Conservation (phyloP, 2,329 filamentous ascomycete species). For the Elsinoe australis region DNA sequence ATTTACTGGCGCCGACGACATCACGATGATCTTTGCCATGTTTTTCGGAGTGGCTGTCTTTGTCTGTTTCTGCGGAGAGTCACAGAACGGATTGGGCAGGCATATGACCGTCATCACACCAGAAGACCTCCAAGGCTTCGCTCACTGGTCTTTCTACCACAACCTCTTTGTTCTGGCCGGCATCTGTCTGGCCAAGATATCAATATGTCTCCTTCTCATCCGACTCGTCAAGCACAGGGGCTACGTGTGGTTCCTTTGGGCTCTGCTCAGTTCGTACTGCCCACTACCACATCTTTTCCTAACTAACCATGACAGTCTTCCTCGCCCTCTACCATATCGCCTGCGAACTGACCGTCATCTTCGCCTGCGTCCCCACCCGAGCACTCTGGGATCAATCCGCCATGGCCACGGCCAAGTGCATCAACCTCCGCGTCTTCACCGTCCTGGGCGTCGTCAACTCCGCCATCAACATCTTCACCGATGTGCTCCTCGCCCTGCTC, state of each 20-base stretch:
- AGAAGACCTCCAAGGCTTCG: slow-evolving; percentile 31
- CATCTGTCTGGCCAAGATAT: slow-evolving; percentile 42
- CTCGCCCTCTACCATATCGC: slow-evolving; percentile 37
- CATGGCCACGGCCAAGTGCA: slow-evolving; percentile 36
- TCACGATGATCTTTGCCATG: slow-evolving; percentile 37
- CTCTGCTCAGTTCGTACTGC: slow-evolving; percentile 37
- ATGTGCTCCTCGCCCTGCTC: slow-evolving; percentile 36
- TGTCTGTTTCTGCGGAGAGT: slow-evolving; percentile 40
- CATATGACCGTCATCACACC: slow-evolving; percentile 30
- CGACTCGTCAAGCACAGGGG: slow-evolving; percentile 35
- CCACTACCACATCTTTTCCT: no score
- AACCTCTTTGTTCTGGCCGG: slow-evolving; percentile 42
- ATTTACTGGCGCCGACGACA: slow-evolving; percentile 45
- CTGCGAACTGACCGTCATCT: slow-evolving; percentile 41
- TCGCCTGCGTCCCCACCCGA: slow-evolving; percentile 40
- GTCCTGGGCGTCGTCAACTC: slow-evolving; percentile 43
- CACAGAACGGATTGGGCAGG: slow-evolving; percentile 41
- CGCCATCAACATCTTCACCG: slow-evolving; percentile 35
- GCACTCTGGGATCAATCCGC: slow-evolving; percentile 38
- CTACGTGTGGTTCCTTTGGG: slow-evolving; percentile 38
- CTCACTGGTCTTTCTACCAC: slow-evolving; percentile 41
- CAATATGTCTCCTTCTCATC: slow-evolving; percentile 41
- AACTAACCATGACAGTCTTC: slow-evolving; percentile 32
- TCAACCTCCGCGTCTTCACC: slow-evolving; percentile 35
- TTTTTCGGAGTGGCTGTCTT: slow-evolving; percentile 30